Evolutionary conservation across 1,284 basidiomycete species (phyloP), one percentile per base, ranked within the genome.

Genomic region (Cutaneotrichosporon cavernicola): DNA sequence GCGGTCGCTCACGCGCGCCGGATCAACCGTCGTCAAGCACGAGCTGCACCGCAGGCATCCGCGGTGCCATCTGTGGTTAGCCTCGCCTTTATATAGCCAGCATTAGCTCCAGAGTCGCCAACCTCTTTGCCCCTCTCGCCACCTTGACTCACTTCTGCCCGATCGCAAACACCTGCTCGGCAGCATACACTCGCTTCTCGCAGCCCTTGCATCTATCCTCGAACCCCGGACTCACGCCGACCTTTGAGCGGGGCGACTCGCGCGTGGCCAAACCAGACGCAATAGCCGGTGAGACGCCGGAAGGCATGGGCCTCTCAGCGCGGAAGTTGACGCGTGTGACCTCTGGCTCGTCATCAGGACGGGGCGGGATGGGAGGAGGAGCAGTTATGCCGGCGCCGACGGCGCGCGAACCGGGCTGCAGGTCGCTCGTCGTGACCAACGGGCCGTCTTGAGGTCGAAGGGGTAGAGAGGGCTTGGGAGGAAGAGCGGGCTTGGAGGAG

Each of bases 1-100:
- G 36, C 90, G 74, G 90, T 87, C 78, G 87, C 89, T 67, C 88
- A 79, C 73, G 63, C 72, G 76, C 13, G 70, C 65, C 4, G 77
- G 76, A 56, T 80, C 77, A n/a, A 80, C 56, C 0, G 76, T 78
- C 2, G 68, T 61, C 36, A 67, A 70, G 67, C 79, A 80, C 6
- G 70, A 69, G 6, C 68, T 67, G 67, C 79, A 80, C 22, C 71
- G 65, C 56, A 80, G 63, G 65, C 79, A 80, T 5, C 70, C 73
- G 55, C 71, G 69, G 69, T 80, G 79, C 79, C 79, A 80, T 50
- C 72, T 74, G 57, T 21, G 40, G 60, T 65, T 36, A 65, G 64
- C 56, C 26, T 18, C 46, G 13, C 18, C 34, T 14, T 32, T n/a
- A 31, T 14, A 34, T 16, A 32, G 14, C 8, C 52, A 16, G 26